These are phyloP conservation scores for Elasticomyces elasticus DNA, from an alignment of 495 filamentous ascomycete genomes.

Conservation along the genomic window DNA sequence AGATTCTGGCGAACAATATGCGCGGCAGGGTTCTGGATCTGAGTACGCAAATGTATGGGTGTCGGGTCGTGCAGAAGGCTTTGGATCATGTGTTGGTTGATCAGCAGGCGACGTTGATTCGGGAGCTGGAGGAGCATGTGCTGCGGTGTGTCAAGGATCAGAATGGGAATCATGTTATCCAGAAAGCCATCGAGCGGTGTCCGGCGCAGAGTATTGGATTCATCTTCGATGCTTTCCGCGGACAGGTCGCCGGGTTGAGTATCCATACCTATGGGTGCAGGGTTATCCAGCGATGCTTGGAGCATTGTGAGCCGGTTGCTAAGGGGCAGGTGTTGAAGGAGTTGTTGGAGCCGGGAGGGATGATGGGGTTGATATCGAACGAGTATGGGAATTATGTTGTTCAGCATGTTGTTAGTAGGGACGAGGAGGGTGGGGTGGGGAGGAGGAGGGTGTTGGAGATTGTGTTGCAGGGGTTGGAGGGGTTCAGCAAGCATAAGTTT, in stretches of 20 bases:
- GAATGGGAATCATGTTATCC: slow-evolving; percentile 95
- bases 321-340: slow-evolving; percentile 65
- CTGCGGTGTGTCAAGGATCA: slow-evolving; percentile 75
- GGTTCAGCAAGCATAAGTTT: slow-evolving; percentile 85
- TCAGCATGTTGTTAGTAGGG: slow-evolving; percentile 87
- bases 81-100: slow-evolving; percentile 85
- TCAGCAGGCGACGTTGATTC: slow-evolving; percentile 75
- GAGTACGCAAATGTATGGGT: slow-evolving; percentile 88
- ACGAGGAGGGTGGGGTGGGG: slow-evolving; percentile 68
- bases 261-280: slow-evolving; percentile 83
- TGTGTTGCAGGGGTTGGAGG: slow-evolving; percentile 61
- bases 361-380: slow-evolving; percentile 64
- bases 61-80: slow-evolving; percentile 94
- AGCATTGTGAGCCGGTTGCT: slow-evolving; percentile 67
- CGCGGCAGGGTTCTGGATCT: slow-evolving; percentile 68
- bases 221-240: slow-evolving; percentile 76
- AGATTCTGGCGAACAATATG: slow-evolving; percentile 74
- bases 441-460: slow-evolving; percentile 60
- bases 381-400: slow-evolving; percentile 96
- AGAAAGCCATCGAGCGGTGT: slow-evolving; percentile 85
- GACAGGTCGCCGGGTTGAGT: slow-evolving; percentile 67
- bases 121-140: slow-evolving; percentile 72
- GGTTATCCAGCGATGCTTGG: slow-evolving; percentile 86
- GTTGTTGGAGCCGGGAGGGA: slow-evolving; percentile 56
- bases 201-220: slow-evolving; percentile 74